A percentile compares a stretch with the other conserved stretches of the same genome.
Evolutionary conservation across 2,329 filamentous ascomycete species (phyloP).

Genomic region (Ascochyta rabiei): DNA sequence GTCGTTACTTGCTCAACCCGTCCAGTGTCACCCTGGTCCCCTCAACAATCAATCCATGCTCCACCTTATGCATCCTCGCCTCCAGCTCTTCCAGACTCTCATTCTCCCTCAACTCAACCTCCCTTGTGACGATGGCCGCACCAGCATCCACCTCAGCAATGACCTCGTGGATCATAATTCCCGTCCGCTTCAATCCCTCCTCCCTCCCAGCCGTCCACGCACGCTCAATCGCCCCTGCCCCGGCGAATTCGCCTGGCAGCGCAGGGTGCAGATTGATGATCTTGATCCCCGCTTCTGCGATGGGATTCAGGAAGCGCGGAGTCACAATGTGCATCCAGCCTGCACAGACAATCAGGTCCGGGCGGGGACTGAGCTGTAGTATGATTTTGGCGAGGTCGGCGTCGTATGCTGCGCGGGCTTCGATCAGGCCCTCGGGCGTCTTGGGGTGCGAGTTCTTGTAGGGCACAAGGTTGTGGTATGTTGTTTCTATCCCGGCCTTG

Average conservation of each 20-base stretch:
- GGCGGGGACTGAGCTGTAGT: constrained; percentile 60
- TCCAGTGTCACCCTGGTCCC: constrained; percentile 64
- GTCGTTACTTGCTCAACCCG: constrained; percentile 1
- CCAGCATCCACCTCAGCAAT: constrained; percentile 78
- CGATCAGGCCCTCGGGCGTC: constrained; percentile 48
- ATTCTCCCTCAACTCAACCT: constrained; percentile 67
- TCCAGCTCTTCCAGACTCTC: constrained; percentile 68
- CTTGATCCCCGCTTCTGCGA: constrained; percentile 65
- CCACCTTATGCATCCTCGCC: constrained; percentile 73
- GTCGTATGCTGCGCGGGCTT: constrained; percentile 73
- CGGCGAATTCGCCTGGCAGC: constrained; percentile 75
- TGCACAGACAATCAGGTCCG: constrained; percentile 76
- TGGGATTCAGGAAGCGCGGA: constrained; percentile 69
- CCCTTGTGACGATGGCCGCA: constrained; percentile 70
- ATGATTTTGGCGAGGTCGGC: constrained; percentile 73
- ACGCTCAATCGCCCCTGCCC: constrained; percentile 76
- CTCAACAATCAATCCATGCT: constrained; percentile 80
- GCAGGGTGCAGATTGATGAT: constrained; percentile 87
- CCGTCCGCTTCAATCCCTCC: constrained; percentile 70
- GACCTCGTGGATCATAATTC: constrained; percentile 90
- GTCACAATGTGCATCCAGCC: constrained; percentile 89
- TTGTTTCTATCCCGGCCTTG: constrained; percentile 69
- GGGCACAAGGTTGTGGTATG: constrained; percentile 80
- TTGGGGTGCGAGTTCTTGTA: constrained; percentile 70
- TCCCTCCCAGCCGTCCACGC: constrained; percentile 76